Percentiles rank a stretch among this genome's conserved stretches.
Evolutionary conservation across 2,329 filamentous ascomycete genomes (phyloP).

Genomic region (Sclerotinia glacialis): DNA sequence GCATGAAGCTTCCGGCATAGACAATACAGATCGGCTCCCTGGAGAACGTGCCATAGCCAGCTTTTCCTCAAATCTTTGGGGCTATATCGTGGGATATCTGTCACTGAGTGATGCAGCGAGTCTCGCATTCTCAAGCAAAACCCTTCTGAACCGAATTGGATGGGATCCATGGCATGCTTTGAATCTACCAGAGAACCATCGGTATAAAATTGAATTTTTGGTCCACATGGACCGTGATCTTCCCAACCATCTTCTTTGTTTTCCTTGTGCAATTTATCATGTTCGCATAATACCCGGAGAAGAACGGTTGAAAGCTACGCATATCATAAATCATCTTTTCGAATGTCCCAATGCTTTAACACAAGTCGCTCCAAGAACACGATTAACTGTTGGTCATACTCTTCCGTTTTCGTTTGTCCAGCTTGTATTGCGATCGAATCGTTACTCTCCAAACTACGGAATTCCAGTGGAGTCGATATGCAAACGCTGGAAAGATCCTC

Average conservation of each 20-base stretch:
- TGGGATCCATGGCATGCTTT: constrained; percentile 43
- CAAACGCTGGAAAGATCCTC: constrained; percentile 50
- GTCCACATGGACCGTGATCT: constrained; percentile 49
- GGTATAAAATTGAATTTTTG: constrained; percentile 51
- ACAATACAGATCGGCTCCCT: constrained; percentile 30
- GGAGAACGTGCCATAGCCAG: constrained; percentile 46
- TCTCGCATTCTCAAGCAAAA: constrained; percentile 49
- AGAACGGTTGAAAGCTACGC: constrained; percentile 53
- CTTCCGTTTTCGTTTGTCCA: constrained; percentile 59
- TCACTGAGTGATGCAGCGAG: constrained; percentile 47
- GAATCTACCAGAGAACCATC: constrained; percentile 44
- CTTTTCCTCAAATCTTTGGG: constrained; percentile 48
- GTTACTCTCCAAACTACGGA: constrained; percentile 49
- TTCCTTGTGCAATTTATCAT: constrained; percentile 56
- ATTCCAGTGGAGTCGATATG: constrained; percentile 47
- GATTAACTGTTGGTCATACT: constrained; percentile 53
- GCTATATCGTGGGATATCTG: constrained; percentile 43
- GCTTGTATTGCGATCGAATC: constrained; percentile 50
- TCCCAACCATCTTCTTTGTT: constrained; percentile 58
- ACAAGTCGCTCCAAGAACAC: constrained; percentile 49
- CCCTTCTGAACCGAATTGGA: constrained; percentile 46
- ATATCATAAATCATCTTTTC: constrained; percentile 55
- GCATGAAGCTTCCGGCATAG: constrained; percentile 19
- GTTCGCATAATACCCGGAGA: constrained; percentile 50
- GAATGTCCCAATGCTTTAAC: constrained; percentile 53